A percentile compares a stretch with the other conserved stretches of the same genome.
Evolutionary conservation across 305 asterid species (phyloP).

Genomic region (Caryopteris hybrid): DNA sequence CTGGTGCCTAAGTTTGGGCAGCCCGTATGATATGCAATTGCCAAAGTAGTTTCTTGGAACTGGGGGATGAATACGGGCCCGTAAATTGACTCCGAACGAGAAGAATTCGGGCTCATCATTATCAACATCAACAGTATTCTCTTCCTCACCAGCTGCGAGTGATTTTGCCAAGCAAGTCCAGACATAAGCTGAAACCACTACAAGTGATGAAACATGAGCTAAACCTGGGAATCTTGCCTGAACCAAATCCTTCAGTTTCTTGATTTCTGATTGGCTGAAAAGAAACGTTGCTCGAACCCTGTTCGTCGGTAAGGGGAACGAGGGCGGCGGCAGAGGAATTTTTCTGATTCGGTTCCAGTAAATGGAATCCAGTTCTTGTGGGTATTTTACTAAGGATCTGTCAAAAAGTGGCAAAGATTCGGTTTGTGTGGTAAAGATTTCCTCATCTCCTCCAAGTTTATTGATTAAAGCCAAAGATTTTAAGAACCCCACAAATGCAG

Average conservation of each 20-base stretch:
- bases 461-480: slow-evolving; percentile 25
- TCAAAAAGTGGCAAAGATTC: slow-evolving; percentile 23
- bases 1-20: neutral
- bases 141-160: neutral
- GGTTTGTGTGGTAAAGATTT: neutral
- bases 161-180: slow-evolving; percentile 32
- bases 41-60: slow-evolving; percentile 33
- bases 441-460: slow-evolving; percentile 19
- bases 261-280: slow-evolving; percentile 13
- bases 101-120: slow-evolving; percentile 8
- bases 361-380: slow-evolving; percentile 6
- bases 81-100: slow-evolving; percentile 13
- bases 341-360: slow-evolving; percentile 19
- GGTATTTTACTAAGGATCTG: slow-evolving; percentile 21
- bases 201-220: slow-evolving; percentile 25
- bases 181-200: slow-evolving; percentile 20
- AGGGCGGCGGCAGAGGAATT: neutral
- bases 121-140: neutral
- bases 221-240: neutral
- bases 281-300: slow-evolving; percentile 37
- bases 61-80: slow-evolving; percentile 25
- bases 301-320: slow-evolving; percentile 9
- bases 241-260: slow-evolving; percentile 32
- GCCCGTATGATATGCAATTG: slow-evolving; percentile 20
- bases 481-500: slow-evolving; percentile 15